Percentiles rank a stretch among this genome's conserved stretches.
Conservation (phyloP, 2,329 filamentous ascomycete species). For the Colletotrichum chrysophilum region DNA sequence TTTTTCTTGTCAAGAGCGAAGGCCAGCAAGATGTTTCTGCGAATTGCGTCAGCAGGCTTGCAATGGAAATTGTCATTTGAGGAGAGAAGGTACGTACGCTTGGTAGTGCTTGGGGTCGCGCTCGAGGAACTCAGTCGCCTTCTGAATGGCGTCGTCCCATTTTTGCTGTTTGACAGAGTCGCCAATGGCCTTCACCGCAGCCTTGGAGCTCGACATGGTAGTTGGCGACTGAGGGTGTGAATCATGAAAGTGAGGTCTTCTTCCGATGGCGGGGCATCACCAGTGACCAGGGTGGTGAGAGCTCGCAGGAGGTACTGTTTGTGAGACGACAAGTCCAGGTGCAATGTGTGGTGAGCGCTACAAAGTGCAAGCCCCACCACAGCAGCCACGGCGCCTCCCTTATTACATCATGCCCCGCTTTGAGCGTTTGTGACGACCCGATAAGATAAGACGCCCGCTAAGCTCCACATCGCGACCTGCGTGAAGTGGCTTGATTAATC, state of each 20-base stretch:
- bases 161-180: conserved; percentile 79
- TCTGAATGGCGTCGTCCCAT: conserved; percentile 75
- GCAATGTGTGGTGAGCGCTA: conserved; percentile 4
- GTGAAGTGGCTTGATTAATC: too few species aligned
- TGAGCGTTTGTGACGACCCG: background rate
- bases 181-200: conserved; percentile 81
- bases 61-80: rapidly evolving
- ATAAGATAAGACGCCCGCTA: conserved; percentile 8
- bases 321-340: background rate
- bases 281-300: background rate
- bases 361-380: conserved; percentile 8
- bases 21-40: conserved; percentile 73
- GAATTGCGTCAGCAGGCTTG: conserved; percentile 10
- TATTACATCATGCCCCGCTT: conserved; percentile 23
- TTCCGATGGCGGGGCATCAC: conserved; percentile 15
- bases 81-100: conserved; percentile 56
- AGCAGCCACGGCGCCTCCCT: background rate
- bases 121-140: conserved; percentile 72
- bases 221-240: background rate
- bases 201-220: conserved; percentile 66
- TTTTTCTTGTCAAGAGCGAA: conserved; percentile 82
- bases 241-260: conserved; percentile 16
- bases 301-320: background rate
- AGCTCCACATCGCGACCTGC: background rate
- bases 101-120: conserved; percentile 83